These are phyloP conservation scores for Cryptococcus deneoformans DNA, from an alignment of 1,284 basidiomycete genomes.

Conservation along the genomic window DNA sequence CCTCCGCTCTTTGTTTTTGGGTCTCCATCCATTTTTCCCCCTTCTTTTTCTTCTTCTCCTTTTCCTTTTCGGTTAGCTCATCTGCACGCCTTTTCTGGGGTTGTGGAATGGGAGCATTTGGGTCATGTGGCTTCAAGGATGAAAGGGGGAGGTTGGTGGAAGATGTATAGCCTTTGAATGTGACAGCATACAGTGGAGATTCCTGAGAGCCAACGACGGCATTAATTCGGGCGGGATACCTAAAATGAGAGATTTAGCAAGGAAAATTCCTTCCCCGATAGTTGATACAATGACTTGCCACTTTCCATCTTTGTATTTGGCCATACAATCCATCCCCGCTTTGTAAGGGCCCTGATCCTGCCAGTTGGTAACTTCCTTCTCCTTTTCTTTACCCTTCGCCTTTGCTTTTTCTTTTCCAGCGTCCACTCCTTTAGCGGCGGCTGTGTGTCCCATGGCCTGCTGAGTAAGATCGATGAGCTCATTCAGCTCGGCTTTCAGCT, in stretches of 20 bases:
- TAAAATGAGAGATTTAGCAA: constrained; percentile 7
- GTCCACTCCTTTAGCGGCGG: constrained; percentile 11
- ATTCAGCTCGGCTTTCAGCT: constrained; percentile 75
- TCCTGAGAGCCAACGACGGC: constrained; percentile 81
- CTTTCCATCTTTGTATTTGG: constrained; percentile 84
- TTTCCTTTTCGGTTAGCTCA: constrained; percentile 79
- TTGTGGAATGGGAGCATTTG: constrained; percentile 47
- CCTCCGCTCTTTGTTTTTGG: constrained; percentile 82
- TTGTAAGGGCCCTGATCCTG: constrained; percentile 46
- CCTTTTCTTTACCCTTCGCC: constrained; percentile 18
- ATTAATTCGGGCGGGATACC: constrained; percentile 87
- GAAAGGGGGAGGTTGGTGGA: constrained; percentile 78
- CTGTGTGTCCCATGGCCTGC: constrained; percentile 55
- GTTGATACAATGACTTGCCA: constrained; percentile 52
- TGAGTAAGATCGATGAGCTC: constrained; percentile 87
- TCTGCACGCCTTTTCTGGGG: constrained; percentile 69
- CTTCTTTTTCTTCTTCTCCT: constrained; percentile 72
- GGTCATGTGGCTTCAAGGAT: constrained; percentile 62
- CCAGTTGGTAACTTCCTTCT: constrained; percentile 25
- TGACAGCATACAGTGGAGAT: constrained; percentile 83
- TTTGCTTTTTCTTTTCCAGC: constrained; percentile 10
- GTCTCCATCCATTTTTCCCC: constrained; percentile 85
- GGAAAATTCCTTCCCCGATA: background rate
- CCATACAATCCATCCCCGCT: constrained; percentile 90
- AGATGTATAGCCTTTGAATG: constrained; percentile 92